phyloP scores from a whole-genome alignment of 2,329 filamentous ascomycete species.

The Periconia sp. region DNA sequence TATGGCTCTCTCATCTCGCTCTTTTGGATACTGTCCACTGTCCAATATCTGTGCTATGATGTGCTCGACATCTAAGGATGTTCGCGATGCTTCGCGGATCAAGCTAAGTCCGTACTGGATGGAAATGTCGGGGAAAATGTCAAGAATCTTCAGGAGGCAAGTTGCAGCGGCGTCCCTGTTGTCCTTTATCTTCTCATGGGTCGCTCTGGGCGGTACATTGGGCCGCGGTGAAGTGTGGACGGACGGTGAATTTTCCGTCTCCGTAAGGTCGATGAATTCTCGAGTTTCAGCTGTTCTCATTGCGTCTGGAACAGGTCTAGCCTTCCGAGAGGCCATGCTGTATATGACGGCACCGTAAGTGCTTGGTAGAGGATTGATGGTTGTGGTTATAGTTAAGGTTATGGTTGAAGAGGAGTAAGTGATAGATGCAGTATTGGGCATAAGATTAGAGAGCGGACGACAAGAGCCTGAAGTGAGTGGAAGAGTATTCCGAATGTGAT shows the following conservation, averaged over 20 bases:
- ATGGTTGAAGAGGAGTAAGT: too few relatives aligned
- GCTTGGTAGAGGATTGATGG: not conserved
- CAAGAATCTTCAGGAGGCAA: slow-evolving; percentile 35
- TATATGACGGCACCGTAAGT: not conserved
- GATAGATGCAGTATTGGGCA: too few relatives aligned
- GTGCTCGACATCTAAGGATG: slow-evolving; percentile 24
- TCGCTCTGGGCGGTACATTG: not conserved
- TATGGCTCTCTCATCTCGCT: slow-evolving; percentile 25
- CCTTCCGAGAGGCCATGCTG: not conserved
- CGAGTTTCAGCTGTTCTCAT: not conserved
- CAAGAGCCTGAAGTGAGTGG: too few relatives aligned
- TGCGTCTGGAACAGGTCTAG: not conserved
- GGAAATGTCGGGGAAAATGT: slow-evolving; percentile 38
- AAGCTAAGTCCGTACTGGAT: slow-evolving; percentile 31
- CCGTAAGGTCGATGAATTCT: slow-evolving; percentile 22
- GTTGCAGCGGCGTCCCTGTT: slow-evolving; percentile 17
- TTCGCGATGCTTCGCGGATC: slow-evolving; percentile 26
- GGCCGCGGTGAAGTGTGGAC: slow-evolving; percentile 10
- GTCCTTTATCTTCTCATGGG: not conserved
- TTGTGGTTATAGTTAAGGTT: too few relatives aligned
- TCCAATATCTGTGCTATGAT: slow-evolving; percentile 35
- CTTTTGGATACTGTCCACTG: slow-evolving; percentile 36
- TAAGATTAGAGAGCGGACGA: too few relatives aligned
- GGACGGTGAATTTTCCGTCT: slow-evolving; percentile 19
- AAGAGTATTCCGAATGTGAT: too few relatives aligned